Conservation (phyloP, 1,139 yeast genomes). For the Suhomyces atakaporum region DNA sequence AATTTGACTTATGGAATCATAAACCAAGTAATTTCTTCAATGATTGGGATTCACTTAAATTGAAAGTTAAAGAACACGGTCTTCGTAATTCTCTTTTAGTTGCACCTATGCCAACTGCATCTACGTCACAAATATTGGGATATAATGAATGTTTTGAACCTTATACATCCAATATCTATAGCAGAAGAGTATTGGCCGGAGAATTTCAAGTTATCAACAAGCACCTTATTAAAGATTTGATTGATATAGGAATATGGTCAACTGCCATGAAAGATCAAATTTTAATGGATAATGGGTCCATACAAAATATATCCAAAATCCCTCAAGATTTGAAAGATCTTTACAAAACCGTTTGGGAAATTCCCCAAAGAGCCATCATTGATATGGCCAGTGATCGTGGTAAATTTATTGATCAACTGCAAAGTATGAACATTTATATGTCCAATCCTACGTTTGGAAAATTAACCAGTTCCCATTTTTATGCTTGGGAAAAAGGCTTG, state of each 20-base stretch:
- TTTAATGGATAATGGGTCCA: conserved; percentile 55
- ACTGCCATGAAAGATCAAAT: conserved; percentile 54
- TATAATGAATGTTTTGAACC: conserved; percentile 66
- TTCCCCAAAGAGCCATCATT: conserved; percentile 55
- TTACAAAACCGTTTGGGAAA: conserved; percentile 65
- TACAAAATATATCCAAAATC: conserved; percentile 51
- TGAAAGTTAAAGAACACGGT: conserved; percentile 47
- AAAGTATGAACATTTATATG: conserved; percentile 58
- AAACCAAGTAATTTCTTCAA: conserved; percentile 69
- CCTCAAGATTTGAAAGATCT: conserved; percentile 54
- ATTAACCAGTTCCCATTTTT: conserved; percentile 61
- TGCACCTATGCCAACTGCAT: conserved; percentile 69
- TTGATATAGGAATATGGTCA: conserved; percentile 58
- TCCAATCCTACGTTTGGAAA: conserved; percentile 59
- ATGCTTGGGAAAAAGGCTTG: conserved; percentile 64
- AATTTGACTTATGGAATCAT: conserved; percentile 78
- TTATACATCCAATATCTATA: conserved; percentile 58
- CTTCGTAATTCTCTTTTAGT: conserved; percentile 60
- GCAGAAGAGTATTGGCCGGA: conserved; percentile 62
- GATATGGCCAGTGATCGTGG: conserved; percentile 67
- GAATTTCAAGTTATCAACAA: conserved; percentile 64
- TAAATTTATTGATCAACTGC: conserved; percentile 61
- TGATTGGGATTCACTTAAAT: conserved; percentile 57
- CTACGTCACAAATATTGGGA: conserved; percentile 63
- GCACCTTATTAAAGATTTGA: conserved; percentile 54